phyloP scores from a whole-genome alignment of 495 filamentous ascomycete species.

The Symbiotaphrina buchneri region DNA sequence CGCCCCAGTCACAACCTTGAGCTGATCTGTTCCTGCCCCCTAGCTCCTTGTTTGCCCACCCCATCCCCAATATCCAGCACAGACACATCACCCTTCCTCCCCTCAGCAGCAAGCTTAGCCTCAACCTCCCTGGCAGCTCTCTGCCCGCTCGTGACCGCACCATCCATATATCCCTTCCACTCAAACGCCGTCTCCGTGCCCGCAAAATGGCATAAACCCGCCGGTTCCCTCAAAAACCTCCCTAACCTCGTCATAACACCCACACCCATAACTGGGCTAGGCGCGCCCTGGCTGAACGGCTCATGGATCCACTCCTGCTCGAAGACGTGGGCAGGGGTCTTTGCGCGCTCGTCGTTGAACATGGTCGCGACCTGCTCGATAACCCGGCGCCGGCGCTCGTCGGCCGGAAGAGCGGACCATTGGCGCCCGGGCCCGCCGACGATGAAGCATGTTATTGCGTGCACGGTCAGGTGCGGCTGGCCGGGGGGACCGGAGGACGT shows the following conservation, averaged over 20 bases:
- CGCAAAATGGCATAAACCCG: conserved; percentile 21
- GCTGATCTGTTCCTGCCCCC: too few relatives aligned
- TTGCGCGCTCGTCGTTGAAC: conserved; percentile 3
- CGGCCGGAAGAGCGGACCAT: conserved; percentile 13
- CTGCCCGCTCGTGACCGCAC: conserved; percentile 16
- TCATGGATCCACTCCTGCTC: conserved; percentile 13
- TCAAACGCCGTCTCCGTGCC: conserved; percentile 20
- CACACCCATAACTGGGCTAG: conserved; percentile 6
- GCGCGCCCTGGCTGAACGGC: conserved; percentile 9
- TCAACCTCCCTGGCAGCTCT: conserved; percentile 18
- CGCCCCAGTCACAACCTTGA: too few relatives aligned
- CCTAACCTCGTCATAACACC: not conserved
- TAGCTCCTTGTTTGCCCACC: too few relatives aligned
- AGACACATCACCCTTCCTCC: too few relatives aligned
- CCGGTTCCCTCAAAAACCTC: conserved; percentile 5
- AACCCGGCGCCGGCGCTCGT: too few relatives aligned
- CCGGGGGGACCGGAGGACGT: too few relatives aligned
- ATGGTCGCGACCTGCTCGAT: not conserved
- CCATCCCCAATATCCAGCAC: too few relatives aligned
- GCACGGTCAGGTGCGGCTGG: conserved; percentile 13
- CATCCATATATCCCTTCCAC: conserved; percentile 28
- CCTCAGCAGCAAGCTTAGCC: too few relatives aligned
- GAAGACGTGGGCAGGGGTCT: conserved; percentile 7
- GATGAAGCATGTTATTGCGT: conserved; percentile 19
- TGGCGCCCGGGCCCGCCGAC: conserved; percentile 12